phyloP scores from a whole-genome alignment of 768 basidiomycete genomes.

The Amanita thiersii region DNA sequence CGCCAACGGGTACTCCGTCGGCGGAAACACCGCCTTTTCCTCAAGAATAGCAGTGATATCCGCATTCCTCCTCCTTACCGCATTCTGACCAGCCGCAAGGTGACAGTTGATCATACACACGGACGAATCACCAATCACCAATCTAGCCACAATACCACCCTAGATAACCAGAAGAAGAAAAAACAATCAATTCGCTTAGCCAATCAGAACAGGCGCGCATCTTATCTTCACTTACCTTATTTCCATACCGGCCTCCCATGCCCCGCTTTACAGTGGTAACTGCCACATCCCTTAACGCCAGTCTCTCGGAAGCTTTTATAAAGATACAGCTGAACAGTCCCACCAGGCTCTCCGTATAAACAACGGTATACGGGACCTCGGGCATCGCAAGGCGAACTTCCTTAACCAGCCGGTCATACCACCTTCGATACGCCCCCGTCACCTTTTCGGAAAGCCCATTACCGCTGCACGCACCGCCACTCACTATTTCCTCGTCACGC shows the following conservation, averaged over 20 bases:
- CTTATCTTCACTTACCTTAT: constrained; percentile 58
- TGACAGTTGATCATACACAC: constrained; percentile 96
- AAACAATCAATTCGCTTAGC: neutral
- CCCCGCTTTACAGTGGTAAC: constrained; percentile 88
- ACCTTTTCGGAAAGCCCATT: constrained; percentile 71
- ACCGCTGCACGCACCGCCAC: constrained; percentile 5
- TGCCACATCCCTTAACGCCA: constrained; percentile 53
- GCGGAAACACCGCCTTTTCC: constrained; percentile 60
- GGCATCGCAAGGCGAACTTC: constrained; percentile 75
- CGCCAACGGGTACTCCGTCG: constrained; percentile 46
- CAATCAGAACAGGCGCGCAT: constrained; percentile 12
- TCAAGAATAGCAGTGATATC: constrained; percentile 87
- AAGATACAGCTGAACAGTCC: constrained; percentile 80
- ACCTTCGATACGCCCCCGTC: constrained; percentile 77
- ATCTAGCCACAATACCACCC: constrained; percentile 88
- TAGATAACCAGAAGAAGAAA: constrained; percentile 19
- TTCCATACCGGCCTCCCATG: constrained; percentile 89
- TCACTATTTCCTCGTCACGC: constrained; percentile 14
- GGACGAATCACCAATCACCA: constrained; percentile 87
- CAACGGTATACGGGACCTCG: constrained; percentile 67
- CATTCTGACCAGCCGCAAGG: constrained; percentile 90
- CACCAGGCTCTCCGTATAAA: constrained; percentile 82
- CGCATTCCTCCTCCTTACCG: constrained; percentile 73
- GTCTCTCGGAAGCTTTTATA: constrained; percentile 58
- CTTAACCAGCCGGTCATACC: constrained; percentile 73